Percentiles rank a stretch among this genome's conserved stretches.
Conservation (phyloP, 306 rosid species). For the Sicyos baderoa region DNA sequence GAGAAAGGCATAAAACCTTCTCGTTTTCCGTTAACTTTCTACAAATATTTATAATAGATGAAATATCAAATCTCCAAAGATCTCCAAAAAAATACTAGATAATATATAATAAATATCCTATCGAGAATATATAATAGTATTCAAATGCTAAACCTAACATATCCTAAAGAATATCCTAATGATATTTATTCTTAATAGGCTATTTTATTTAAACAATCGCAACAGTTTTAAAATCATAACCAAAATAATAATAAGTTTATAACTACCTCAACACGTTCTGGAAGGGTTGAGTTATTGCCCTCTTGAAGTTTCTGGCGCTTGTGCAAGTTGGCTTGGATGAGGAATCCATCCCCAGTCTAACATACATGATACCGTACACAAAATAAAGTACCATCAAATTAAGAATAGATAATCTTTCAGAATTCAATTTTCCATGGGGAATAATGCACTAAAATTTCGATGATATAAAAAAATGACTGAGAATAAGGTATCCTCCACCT, state of each 20-base stretch:
- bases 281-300: slow-evolving; percentile 36
- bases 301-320: slow-evolving; percentile 66
- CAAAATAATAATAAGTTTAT: slow-evolving; percentile 20
- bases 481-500: slow-evolving; percentile 4
- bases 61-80: too few relatives aligned
- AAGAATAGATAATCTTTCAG: not conserved
- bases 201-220: not conserved
- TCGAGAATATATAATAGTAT: too few relatives aligned
- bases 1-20: too few relatives aligned
- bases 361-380: slow-evolving; percentile 6
- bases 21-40: too few relatives aligned
- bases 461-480: not conserved
- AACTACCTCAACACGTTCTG: slow-evolving; percentile 67
- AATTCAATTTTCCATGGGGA: not conserved
- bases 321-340: slow-evolving; percentile 82
- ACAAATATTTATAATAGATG: too few relatives aligned
- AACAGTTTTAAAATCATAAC: slow-evolving; percentile 1
- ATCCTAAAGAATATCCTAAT: too few relatives aligned
- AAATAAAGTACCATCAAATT: not conserved
- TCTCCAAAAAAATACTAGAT: too few relatives aligned
- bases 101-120: too few relatives aligned
- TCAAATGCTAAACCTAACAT: too few relatives aligned
- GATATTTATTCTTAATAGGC: too few relatives aligned
- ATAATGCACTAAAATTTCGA: not conserved
- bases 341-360: slow-evolving; percentile 56